phyloP scores from a whole-genome alignment of 164 flowering plant genomes.

The Warburgia ugandensis region DNA sequence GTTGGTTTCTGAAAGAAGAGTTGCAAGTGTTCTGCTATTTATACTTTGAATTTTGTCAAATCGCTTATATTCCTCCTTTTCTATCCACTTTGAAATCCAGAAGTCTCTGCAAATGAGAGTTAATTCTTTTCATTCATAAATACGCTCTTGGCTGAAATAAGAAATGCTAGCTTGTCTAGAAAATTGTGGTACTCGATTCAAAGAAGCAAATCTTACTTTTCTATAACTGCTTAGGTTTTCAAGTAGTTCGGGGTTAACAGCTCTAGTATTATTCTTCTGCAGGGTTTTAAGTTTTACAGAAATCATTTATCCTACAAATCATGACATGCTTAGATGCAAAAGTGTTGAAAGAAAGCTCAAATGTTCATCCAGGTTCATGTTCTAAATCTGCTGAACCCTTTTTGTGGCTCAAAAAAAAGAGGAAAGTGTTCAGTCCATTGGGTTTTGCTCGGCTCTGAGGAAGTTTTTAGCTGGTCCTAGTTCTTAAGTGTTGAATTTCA shows the following conservation, averaged over 20 bases:
- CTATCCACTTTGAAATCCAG: no score
- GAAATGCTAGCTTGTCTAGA: background rate
- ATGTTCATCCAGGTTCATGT: background rate
- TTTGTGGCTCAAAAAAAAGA: background rate
- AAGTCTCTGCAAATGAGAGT: no score
- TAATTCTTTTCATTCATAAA: no score
- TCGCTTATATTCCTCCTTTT: no score
- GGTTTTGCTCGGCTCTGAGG: background rate
- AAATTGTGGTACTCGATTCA: background rate
- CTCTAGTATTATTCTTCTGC: background rate
- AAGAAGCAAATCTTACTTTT: conserved; percentile 1
- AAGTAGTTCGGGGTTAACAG: no score
- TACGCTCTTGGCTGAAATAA: no score
- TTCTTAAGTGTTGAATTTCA: no score
- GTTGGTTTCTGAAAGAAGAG: no score
- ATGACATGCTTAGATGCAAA: background rate
- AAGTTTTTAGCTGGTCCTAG: no score
- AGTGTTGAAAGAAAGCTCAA: background rate
- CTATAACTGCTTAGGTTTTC: no score
- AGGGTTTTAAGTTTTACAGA: background rate
- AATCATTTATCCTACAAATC: background rate
- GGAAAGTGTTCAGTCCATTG: background rate
- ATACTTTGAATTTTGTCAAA: no score
- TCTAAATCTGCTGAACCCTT: background rate
- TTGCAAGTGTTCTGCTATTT: no score